Conservation (phyloP, 495 filamentous ascomycete species). For the Annulohypoxylon moriforme region DNA sequence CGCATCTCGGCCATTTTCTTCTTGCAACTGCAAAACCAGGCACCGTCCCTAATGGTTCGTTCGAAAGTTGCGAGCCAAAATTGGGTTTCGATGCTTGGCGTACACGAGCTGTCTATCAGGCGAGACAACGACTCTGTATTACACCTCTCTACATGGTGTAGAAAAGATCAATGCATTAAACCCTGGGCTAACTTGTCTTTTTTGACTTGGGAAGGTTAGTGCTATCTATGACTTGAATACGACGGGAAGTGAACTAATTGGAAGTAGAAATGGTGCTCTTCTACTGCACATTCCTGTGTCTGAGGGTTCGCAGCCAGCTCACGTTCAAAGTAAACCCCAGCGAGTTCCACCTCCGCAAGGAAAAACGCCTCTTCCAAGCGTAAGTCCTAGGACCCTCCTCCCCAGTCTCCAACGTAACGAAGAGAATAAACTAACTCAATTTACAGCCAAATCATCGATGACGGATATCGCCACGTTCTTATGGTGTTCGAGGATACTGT, state of each 20-base stretch:
- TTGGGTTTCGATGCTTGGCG: slow-evolving; percentile 60
- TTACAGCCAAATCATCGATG: slow-evolving; percentile 76
- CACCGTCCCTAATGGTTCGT: slow-evolving; percentile 57
- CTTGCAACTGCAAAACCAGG: slow-evolving; percentile 53
- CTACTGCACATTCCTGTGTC: slow-evolving; percentile 77
- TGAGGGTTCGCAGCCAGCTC: slow-evolving; percentile 74
- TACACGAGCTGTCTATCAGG: slow-evolving; percentile 62
- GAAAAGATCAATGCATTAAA: slow-evolving; percentile 54
- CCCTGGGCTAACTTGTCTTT: slow-evolving; percentile 65
- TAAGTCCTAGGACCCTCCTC: slow-evolving; percentile 50
- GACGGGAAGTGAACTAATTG: slow-evolving; percentile 26
- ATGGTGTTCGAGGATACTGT: slow-evolving; percentile 75
- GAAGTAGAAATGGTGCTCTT: slow-evolving; percentile 76
- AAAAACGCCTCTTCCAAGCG: slow-evolving; percentile 77
- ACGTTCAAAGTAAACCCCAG: slow-evolving; percentile 62
- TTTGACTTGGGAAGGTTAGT: slow-evolving; percentile 66
- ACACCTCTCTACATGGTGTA: slow-evolving; percentile 62
- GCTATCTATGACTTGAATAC: background rate
- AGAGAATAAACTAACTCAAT: slow-evolving; percentile 26
- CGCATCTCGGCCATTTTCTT: slow-evolving; percentile 62
- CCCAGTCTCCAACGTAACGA: background rate
- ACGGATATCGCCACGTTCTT: slow-evolving; percentile 74
- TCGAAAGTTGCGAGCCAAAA: slow-evolving; percentile 52
- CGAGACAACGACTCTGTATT: slow-evolving; percentile 59
- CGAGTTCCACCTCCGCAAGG: slow-evolving; percentile 71